Evolutionary conservation across 2,329 filamentous ascomycete genomes (phyloP).

Genomic region (Ophiostoma angusticollis): DNA sequence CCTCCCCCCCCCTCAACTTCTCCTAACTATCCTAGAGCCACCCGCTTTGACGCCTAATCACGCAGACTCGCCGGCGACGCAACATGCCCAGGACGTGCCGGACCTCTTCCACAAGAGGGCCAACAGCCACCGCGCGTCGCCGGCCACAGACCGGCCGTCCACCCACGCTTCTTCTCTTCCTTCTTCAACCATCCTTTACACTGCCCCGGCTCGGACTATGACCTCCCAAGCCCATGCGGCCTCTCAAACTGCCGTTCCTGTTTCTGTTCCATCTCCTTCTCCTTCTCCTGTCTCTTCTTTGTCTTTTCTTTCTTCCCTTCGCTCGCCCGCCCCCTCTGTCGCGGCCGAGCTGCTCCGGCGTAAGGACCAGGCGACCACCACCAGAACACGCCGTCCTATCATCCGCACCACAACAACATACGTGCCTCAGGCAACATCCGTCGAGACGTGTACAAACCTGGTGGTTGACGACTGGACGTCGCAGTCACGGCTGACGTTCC

Average conservation of each 20-base stretch:
- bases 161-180: neutral
- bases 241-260: neutral
- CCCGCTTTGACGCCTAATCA: constrained; percentile 6
- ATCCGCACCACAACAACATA: constrained; percentile 8
- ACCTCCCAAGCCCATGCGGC: neutral
- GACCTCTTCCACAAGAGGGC: constrained; percentile 3
- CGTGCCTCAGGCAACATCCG: constrained; percentile 10
- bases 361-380: constrained; percentile 3
- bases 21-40: constrained; percentile 10
- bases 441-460: constrained; percentile 16
- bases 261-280: neutral
- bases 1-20: neutral
- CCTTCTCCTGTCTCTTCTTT: neutral
- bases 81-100: constrained; percentile 4
- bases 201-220: neutral
- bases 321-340: neutral
- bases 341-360: constrained; percentile 1
- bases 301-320: neutral
- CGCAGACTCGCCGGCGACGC: constrained; percentile 6
- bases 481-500: constrained; percentile 47
- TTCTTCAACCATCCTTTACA: neutral
- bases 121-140: constrained; percentile 1
- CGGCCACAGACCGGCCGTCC: neutral
- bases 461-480: constrained; percentile 46
- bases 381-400: constrained; percentile 7